Evolutionary conservation across 2,329 filamentous ascomycete genomes (phyloP), one percentile per base, ranked within the genome.

Genomic region (Diplodia scrobiculata): DNA sequence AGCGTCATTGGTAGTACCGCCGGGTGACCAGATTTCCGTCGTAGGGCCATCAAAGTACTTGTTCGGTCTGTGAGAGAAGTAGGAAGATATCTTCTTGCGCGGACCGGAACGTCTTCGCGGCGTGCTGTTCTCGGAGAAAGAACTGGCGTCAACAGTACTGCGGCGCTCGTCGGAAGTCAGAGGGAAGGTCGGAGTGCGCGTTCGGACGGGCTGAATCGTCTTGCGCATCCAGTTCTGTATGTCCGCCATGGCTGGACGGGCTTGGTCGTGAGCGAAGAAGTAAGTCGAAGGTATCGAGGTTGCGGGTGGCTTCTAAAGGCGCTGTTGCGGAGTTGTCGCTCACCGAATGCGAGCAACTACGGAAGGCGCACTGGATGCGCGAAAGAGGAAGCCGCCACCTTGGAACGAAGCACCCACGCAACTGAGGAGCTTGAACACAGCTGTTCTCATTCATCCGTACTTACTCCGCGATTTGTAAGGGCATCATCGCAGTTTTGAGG

Each of bases 1-100:
- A 3, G 21, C 29, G n/a, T 50, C 80, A 17, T 79, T 82, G 36
- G 70, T 73, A 75, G 41, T 77, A 72, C 34, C 87, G n/a, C 85
- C 86, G 25, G 87, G 84, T 68, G 91, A 91, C 73, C 91, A 89
- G 9, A 89, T 89, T 73, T 92, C 89, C 69, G 91, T 86, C 2
- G 88, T 87, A 2, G 88, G 90, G n/a, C 83, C 85, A 71, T 91
- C 91, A 65, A 85, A 79, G 67, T 85, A 83, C 82, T 74, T 73
- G 65, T 75, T 74, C 70, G n/a, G 65, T 65, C n/a, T 73, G 69
- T 1, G 70, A 68, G 64, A 63, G 34, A 66, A 66, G 55, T 60
- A 63, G 4, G 55, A 63, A 9, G 58, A 60, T 11, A 62, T 52
- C 25, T 65, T 65, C 52, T 65, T 65, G 21, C 63, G 63, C 10